Conservation (phyloP, 129 eudicot species). For the Deinandra increscens region DNA sequence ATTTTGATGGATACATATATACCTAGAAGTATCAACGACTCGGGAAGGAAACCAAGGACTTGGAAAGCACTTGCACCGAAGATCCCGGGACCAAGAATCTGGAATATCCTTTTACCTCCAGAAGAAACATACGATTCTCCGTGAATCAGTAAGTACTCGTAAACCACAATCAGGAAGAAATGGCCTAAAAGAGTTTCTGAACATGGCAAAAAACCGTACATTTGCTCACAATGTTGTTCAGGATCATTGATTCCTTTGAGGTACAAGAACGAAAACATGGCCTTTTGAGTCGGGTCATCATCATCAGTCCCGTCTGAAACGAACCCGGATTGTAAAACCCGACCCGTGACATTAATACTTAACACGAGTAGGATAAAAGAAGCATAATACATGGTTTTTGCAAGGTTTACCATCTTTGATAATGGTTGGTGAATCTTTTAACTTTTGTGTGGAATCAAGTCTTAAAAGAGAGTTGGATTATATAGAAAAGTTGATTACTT, state of each 20-base stretch:
- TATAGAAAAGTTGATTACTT: slow-evolving; percentile 15
- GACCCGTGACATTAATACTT: slow-evolving; percentile 23
- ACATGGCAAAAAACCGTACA: slow-evolving; percentile 83
- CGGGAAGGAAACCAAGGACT: slow-evolving; percentile 69
- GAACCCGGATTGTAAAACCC: slow-evolving; percentile 29
- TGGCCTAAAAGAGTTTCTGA: slow-evolving; percentile 57
- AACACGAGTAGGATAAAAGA: slow-evolving; percentile 25
- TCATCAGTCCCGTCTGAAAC: slow-evolving; percentile 41
- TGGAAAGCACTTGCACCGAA: slow-evolving; percentile 85
- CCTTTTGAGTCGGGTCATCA: slow-evolving; percentile 6
- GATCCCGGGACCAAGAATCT: slow-evolving; percentile 83
- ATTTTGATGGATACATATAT: too few relatives aligned
- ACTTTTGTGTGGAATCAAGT: neutral
- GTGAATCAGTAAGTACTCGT: slow-evolving; percentile 58
- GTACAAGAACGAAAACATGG: slow-evolving; percentile 8
- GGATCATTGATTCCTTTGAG: slow-evolving; percentile 28
- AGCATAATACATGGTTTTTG: slow-evolving; percentile 3
- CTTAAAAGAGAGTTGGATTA: neutral
- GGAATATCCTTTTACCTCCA: slow-evolving; percentile 70
- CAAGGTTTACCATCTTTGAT: slow-evolving; percentile 23
- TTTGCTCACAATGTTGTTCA: slow-evolving; percentile 54
- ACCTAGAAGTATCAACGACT: slow-evolving; percentile 75
- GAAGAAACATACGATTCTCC: slow-evolving; percentile 64
- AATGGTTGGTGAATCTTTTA: neutral
- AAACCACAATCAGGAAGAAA: slow-evolving; percentile 63